These are phyloP conservation scores for Plectosphaerella plurivora DNA, from an alignment of 2,329 filamentous ascomycete genomes.

Conservation along the genomic window DNA sequence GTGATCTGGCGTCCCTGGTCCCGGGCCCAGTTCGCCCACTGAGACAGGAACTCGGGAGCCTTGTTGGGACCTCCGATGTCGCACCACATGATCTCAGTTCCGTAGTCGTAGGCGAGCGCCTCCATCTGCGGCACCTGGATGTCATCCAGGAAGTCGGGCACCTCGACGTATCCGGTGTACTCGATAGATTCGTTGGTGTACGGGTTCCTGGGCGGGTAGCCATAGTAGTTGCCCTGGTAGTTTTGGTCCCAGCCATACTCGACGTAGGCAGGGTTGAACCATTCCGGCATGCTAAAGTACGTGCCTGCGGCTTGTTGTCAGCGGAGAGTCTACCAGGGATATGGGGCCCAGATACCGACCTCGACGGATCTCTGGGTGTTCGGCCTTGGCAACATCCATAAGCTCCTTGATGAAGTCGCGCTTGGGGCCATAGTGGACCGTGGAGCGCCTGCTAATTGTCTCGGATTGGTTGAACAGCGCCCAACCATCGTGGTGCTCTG, in stretches of 20 bases:
- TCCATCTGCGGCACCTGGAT: slow-evolving; percentile 43
- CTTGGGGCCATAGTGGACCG: slow-evolving; percentile 35
- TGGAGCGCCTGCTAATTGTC: slow-evolving; percentile 30
- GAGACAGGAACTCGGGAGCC: slow-evolving; percentile 32
- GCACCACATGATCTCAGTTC: slow-evolving; percentile 46
- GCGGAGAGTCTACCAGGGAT: background rate
- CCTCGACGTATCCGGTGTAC: slow-evolving; percentile 34
- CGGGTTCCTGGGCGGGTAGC: slow-evolving; percentile 32
- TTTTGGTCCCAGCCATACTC: slow-evolving; percentile 35
- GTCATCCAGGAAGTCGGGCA: slow-evolving; percentile 35
- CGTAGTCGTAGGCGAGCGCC: slow-evolving; percentile 35
- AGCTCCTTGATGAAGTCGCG: slow-evolving; percentile 22
- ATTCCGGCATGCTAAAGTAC: slow-evolving; percentile 45
- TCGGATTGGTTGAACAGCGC: slow-evolving; percentile 34
- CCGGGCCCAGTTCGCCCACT: slow-evolving; percentile 35
- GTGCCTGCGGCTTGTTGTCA: slow-evolving; percentile 27
- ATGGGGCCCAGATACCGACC: background rate
- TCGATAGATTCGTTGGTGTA: slow-evolving; percentile 35
- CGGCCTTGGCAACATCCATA: slow-evolving; percentile 22
- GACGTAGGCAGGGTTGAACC: slow-evolving; percentile 41
- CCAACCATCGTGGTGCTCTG: slow-evolving; percentile 44
- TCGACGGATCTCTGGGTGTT: slow-evolving; percentile 5
- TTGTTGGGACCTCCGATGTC: slow-evolving; percentile 38
- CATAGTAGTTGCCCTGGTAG: background rate
- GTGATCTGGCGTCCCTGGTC: slow-evolving; percentile 40